Evolutionary conservation across 192 early-diverging fungal species (phyloP).

Genomic region (Umbelopsis isabellina): DNA sequence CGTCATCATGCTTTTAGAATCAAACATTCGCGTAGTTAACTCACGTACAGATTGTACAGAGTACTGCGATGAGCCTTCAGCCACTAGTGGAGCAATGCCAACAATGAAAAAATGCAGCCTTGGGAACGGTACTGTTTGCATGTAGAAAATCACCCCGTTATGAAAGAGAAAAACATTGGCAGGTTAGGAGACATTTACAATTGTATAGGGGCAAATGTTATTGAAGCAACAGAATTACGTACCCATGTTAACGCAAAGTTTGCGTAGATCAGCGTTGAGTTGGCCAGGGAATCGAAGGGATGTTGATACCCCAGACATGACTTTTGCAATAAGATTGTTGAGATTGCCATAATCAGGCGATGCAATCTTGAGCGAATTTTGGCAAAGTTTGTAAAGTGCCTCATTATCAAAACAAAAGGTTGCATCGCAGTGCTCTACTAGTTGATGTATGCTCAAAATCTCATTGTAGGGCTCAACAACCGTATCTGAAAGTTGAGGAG

Average conservation of each 20-base stretch:
- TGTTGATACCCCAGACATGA: slow-evolving; percentile 97
- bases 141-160: background rate
- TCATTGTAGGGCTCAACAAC: slow-evolving; percentile 99
- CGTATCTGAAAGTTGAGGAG: slow-evolving; percentile 80
- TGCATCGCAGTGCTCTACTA: slow-evolving; percentile 99
- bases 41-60: slow-evolving; percentile 87
- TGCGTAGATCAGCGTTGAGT: slow-evolving; percentile 87
- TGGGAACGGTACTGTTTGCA: slow-evolving; percentile 82
- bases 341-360: slow-evolving; percentile 92
- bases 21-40: slow-evolving; percentile 79
- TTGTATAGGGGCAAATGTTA: background rate
- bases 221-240: background rate
- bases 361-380: slow-evolving; percentile 93
- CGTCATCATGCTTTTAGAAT: slow-evolving; percentile 94
- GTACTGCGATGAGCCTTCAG: slow-evolving; percentile 76
- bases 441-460: slow-evolving; percentile 94
- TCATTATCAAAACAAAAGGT: slow-evolving; percentile 99
- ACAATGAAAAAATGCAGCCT: slow-evolving; percentile 98
- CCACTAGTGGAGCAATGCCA: slow-evolving; percentile 90
- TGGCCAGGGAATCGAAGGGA: slow-evolving; percentile 99
- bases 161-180: too few relatives aligned
- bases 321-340: slow-evolving; percentile 94
- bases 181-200: background rate
- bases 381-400: slow-evolving; percentile 99
- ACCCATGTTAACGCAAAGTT: slow-evolving; percentile 82